Evolutionary conservation across 257 asterid species (phyloP).

Genomic region (Solanum etuberosum): DNA sequence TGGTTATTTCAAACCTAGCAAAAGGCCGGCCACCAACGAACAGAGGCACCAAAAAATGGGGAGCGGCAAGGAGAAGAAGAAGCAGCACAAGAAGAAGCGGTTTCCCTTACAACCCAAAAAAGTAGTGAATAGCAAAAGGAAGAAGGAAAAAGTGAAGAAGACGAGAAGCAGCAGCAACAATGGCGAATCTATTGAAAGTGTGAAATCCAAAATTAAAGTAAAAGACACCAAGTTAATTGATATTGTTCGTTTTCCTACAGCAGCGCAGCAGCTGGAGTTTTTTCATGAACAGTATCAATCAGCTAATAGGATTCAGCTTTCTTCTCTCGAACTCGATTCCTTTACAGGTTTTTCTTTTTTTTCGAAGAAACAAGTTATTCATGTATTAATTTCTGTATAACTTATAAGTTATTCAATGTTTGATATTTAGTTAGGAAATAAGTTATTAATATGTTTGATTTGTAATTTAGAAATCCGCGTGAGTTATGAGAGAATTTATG

Average conservation of each 20-base stretch:
- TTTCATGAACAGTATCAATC: constrained; percentile 60
- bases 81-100: constrained; percentile 7
- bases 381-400: too few relatives aligned
- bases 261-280: constrained; percentile 56
- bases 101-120: constrained; percentile 21
- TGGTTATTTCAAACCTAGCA: not conserved
- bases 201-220: constrained; percentile 10
- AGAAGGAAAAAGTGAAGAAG: not conserved
- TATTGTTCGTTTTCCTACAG: constrained; percentile 27
- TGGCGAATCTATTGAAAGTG: not conserved
- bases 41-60: not conserved
- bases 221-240: constrained; percentile 5
- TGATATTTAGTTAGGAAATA: not conserved
- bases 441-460: not conserved
- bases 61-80: constrained; percentile 1
- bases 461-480: not conserved
- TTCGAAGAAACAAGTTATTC: too few relatives aligned
- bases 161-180: not conserved
- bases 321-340: constrained; percentile 70
- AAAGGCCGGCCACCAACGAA: not conserved
- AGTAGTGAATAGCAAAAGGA: not conserved
- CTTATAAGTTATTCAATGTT: not conserved
- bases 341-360: constrained; percentile 30
- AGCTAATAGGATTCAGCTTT: constrained; percentile 47
- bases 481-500: too few relatives aligned